These are phyloP conservation scores for Cylindrotheca closterium DNA, from an alignment of 108 stramenopile genomes.

Conservation along the genomic window DNA sequence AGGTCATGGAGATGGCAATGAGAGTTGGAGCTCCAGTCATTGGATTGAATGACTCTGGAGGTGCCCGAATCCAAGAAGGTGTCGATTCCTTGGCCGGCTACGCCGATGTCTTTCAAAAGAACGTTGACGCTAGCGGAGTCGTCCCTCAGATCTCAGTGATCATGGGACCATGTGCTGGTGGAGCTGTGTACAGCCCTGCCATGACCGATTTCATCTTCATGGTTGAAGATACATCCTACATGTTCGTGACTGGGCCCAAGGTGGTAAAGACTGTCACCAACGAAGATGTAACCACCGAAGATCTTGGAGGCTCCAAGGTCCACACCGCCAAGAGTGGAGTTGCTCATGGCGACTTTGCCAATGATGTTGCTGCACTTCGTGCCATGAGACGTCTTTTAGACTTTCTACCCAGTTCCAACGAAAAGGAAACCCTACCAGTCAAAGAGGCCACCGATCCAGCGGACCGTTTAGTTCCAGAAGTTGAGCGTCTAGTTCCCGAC, in stretches of 20 bases:
- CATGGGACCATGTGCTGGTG: slow-evolving; percentile 82
- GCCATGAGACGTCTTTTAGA: slow-evolving; percentile 89
- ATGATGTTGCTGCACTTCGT: slow-evolving; percentile 92
- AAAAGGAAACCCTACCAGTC: slow-evolving; percentile 64
- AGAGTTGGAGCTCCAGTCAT: slow-evolving; percentile 96
- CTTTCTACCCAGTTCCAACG: slow-evolving; percentile 93
- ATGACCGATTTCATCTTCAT: slow-evolving; percentile 99
- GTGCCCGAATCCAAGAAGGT: slow-evolving; percentile 99
- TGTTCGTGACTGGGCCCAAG: slow-evolving; percentile 99
- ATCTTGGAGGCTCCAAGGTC: slow-evolving; percentile 92
- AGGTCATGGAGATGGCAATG: slow-evolving; percentile 98
- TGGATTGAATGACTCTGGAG: slow-evolving; percentile 98
- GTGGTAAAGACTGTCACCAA: slow-evolving; percentile 99
- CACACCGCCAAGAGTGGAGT: slow-evolving; percentile 95
- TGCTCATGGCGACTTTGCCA: slow-evolving; percentile 91
- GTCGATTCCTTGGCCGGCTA: slow-evolving; percentile 94
- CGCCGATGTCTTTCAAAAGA: slow-evolving; percentile 98
- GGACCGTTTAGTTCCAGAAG: slow-evolving; percentile 78
- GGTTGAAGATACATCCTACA: slow-evolving; percentile 94
- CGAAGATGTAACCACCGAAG: slow-evolving; percentile 97
- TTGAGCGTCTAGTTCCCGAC: slow-evolving; percentile 93
- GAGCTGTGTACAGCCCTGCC: slow-evolving; percentile 97
- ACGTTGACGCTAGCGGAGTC: slow-evolving; percentile 96
- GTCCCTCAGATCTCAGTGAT: slow-evolving; percentile 94
- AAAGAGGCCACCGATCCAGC: slow-evolving; percentile 76